These are phyloP conservation scores for Claviceps citrina DNA, from an alignment of 2,329 filamentous ascomycete species.

Conservation along the genomic window DNA sequence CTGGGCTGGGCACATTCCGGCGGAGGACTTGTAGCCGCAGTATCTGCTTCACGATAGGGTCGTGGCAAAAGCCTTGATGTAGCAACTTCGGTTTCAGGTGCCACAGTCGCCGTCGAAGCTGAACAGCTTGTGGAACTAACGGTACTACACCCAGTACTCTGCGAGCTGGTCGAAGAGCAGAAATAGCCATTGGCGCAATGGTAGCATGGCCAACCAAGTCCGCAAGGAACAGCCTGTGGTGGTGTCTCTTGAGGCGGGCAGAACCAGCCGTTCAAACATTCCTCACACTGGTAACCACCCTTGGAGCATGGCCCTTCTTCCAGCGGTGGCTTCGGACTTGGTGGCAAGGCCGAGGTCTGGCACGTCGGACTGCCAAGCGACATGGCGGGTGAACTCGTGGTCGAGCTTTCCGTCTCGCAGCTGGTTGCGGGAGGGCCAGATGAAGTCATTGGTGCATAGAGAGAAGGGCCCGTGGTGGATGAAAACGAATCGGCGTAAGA, in stretches of 20 bases:
- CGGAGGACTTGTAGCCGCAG: background rate
- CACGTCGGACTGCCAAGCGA: background rate
- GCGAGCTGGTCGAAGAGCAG: conserved; percentile 7
- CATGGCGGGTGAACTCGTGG: background rate
- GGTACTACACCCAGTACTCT: background rate
- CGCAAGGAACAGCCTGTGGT: conserved; percentile 15
- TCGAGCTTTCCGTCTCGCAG: background rate
- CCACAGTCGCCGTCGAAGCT: background rate
- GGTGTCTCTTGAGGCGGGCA: conserved; percentile 18
- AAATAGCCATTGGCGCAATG: conserved; percentile 17
- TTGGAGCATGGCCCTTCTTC: conserved; percentile 11
- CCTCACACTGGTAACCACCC: conserved; percentile 14
- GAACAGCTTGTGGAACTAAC: background rate
- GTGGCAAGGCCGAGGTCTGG: background rate
- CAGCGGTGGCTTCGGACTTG: background rate
- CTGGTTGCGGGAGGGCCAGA: background rate
- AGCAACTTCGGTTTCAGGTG: background rate
- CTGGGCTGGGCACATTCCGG: background rate
- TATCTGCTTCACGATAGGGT: background rate
- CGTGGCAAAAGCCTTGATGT: background rate
- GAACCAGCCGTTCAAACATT: conserved; percentile 18
- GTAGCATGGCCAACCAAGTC: conserved; percentile 18
- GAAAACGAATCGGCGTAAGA: background rate
- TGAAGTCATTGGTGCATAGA: background rate
- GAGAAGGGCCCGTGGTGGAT: background rate